Evolutionary conservation across 768 basidiomycete species (phyloP), one percentile per base, ranked within the genome.

Genomic region (Russula griseocarnosa): DNA sequence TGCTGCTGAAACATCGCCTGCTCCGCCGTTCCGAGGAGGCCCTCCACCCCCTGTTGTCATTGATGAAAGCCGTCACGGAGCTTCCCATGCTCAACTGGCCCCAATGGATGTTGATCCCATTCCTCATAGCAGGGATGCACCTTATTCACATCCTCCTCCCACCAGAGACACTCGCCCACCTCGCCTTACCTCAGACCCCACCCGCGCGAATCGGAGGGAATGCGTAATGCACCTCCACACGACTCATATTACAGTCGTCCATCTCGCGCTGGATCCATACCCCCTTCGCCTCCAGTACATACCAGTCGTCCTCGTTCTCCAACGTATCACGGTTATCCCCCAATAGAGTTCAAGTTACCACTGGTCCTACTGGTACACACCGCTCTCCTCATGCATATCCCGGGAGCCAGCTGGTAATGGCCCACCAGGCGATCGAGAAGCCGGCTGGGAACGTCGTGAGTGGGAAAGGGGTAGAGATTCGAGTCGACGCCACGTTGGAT

Each of bases 11-110:
- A 79, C 81, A 11, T 84, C 84, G 1, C 86, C 88, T 0, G 83
- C 83, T 20, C 91, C 91, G 14, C 91, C 91, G 14, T 93, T 92
- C 78, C 77, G 91, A 66, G 90, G 90, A 38, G 88, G 90, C 2
- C 87, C 89, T 3, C 91, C 90, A 0, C 90, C 91, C 7, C 90
- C 91, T 13, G 86, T 92, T 46, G 81, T 89, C 57, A 75, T 92
- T 10, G 90, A 92, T 65, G 91, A 92, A 69, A 78, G 78, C 9
- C 82, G 87, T n/a, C 88, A 89, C 59, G 71, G 57, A 5, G 82
- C 83, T 10, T 82, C 84, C 4, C 88, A 89, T 65, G 83, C 87
- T 0, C 86, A 82, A 2, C 78, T 93, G 26, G 90, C 90, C 6
- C 90, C 90, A 0, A 93, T 93, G 90, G 81, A 75, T n/a, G 72